Evolutionary conservation across 768 basidiomycete species (phyloP).

Genomic region (Pulveroboletus sp.): DNA sequence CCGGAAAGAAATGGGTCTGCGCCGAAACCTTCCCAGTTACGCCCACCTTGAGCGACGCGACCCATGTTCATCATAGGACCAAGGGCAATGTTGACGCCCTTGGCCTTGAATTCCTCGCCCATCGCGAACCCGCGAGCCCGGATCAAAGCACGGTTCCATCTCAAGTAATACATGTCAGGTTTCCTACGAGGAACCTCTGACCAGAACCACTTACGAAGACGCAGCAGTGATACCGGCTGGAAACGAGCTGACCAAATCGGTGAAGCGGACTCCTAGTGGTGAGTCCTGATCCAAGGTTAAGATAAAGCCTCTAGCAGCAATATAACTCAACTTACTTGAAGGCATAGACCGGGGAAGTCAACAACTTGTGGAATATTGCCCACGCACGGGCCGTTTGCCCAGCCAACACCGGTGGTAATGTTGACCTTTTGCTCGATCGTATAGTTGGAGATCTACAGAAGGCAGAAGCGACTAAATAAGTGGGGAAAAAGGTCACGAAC

Average conservation of each 20-base stretch:
- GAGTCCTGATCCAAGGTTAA: slow-evolving; percentile 45
- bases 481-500: not conserved
- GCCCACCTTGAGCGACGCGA: slow-evolving; percentile 69
- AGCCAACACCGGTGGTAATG: slow-evolving; percentile 55
- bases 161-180: slow-evolving; percentile 16
- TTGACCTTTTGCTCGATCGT: slow-evolving; percentile 63
- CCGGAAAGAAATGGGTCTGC: slow-evolving; percentile 86
- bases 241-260: slow-evolving; percentile 72
- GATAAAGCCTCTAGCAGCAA: not conserved
- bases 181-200: not conserved
- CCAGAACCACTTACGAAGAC: slow-evolving; percentile 53
- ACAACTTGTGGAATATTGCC: slow-evolving; percentile 59
- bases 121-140: slow-evolving; percentile 73
- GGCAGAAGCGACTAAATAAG: no score
- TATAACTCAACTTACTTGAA: slow-evolving; percentile 44
- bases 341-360: slow-evolving; percentile 64
- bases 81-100: slow-evolving; percentile 80
- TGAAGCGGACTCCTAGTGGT: slow-evolving; percentile 73
- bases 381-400: slow-evolving; percentile 58
- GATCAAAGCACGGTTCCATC: slow-evolving; percentile 75
- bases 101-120: slow-evolving; percentile 77
- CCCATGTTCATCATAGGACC: slow-evolving; percentile 88
- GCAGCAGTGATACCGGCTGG: slow-evolving; percentile 84
- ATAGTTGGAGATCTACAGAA: slow-evolving; percentile 40
- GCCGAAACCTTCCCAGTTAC: slow-evolving; percentile 96